Percentiles rank a stretch among this genome's conserved stretches.
phyloP scores from a whole-genome alignment of 2,329 filamentous ascomycete genomes.

The Magnaporthales sp. region DNA sequence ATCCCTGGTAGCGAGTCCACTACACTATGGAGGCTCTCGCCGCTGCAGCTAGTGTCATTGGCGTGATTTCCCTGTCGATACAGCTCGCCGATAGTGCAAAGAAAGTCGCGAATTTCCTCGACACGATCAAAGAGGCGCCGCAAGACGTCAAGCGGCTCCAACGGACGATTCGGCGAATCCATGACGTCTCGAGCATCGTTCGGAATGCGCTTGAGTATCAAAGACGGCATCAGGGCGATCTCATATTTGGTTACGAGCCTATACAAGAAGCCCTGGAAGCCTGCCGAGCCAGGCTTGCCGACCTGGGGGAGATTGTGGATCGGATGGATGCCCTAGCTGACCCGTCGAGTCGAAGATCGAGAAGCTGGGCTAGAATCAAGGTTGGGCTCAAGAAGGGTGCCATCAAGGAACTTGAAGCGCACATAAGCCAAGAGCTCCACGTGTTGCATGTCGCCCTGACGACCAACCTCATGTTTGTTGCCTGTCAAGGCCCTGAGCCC shows the following conservation, averaged over 20 bases:
- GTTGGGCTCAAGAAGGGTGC: background rate
- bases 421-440: background rate
- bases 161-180: background rate
- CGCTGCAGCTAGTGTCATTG: background rate
- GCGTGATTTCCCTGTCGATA: background rate
- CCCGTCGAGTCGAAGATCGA: background rate
- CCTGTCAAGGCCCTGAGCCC: too few relatives aligned
- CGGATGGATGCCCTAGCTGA: too few relatives aligned
- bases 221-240: background rate
- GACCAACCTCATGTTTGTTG: background rate
- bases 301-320: background rate
- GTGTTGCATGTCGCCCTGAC: background rate
- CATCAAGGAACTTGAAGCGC: background rate
- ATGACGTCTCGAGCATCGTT: background rate
- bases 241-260: background rate
- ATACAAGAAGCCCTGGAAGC: background rate
- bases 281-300: background rate
- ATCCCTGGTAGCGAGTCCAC: too few relatives aligned
- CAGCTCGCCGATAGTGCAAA: background rate
- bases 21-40: background rate
- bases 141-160: background rate
- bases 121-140: background rate
- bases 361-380: background rate
- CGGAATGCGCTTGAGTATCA: background rate
- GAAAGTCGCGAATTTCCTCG: background rate